Evolutionary conservation across 1,139 yeast genomes (phyloP).

Genomic region (Saccharomyces pastorianus): DNA sequence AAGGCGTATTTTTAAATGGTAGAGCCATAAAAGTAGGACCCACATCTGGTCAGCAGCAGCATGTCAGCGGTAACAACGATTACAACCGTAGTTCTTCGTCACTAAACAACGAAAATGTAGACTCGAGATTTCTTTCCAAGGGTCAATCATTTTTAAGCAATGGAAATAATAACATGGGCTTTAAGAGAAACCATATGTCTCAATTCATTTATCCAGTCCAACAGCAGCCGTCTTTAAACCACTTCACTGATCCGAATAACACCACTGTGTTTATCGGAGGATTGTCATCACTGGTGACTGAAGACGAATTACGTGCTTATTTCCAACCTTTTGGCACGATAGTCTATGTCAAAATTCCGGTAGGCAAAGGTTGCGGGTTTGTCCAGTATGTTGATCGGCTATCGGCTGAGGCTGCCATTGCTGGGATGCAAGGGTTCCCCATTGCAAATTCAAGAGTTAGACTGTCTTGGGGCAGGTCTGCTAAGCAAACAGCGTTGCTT

Average conservation of each 20-base stretch:
- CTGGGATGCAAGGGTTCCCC: conserved; percentile 65
- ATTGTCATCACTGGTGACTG: conserved; percentile 49
- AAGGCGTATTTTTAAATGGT: conserved; percentile 68
- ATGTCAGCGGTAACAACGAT: not conserved
- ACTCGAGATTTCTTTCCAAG: not conserved
- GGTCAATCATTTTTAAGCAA: not conserved
- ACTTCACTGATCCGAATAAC: conserved; percentile 55
- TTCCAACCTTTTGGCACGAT: conserved; percentile 62
- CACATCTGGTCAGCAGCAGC: conserved; percentile 37
- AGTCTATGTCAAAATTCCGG: conserved; percentile 59
- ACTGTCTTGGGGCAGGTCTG: conserved; percentile 61
- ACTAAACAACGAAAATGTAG: not conserved
- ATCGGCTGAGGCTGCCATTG: conserved; percentile 66
- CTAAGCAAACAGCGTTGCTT: conserved; percentile 12
- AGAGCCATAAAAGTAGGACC: conserved; percentile 66
- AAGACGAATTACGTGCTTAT: conserved; percentile 49
- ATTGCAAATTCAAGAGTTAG: conserved; percentile 62
- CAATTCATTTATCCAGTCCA: conserved; percentile 23
- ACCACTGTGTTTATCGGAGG: conserved; percentile 75
- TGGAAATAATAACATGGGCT: not conserved
- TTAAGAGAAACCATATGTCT: conserved; percentile 6
- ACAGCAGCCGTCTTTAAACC: conserved; percentile 37
- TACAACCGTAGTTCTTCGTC: conserved; percentile 3
- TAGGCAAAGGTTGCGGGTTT: conserved; percentile 66
- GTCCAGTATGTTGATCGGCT: conserved; percentile 55